Evolutionary conservation across 1,284 basidiomycete species (phyloP).

Genomic region (Bothia castanella): DNA sequence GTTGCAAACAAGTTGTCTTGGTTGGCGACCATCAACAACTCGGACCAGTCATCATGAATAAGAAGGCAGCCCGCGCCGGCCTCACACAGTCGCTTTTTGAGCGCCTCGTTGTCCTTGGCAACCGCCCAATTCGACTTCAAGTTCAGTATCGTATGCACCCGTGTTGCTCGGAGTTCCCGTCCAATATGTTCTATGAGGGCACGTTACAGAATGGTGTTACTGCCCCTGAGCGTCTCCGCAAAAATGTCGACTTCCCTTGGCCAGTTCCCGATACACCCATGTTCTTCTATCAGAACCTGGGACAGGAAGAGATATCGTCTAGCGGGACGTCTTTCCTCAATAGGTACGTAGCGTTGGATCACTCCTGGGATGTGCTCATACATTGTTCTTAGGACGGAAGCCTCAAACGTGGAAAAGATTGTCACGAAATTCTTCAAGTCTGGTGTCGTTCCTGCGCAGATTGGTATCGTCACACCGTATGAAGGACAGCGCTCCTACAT

Average conservation of each 20-base stretch:
- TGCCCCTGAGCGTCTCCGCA: conserved; percentile 92
- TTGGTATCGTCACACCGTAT: conserved; percentile 98
- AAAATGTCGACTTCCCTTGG: conserved; percentile 99
- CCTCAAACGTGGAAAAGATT: conserved; percentile 99
- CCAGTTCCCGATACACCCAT: conserved; percentile 96
- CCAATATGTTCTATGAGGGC: conserved; percentile 99
- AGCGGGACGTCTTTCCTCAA: conserved; percentile 99
- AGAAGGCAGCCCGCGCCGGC: conserved; percentile 97
- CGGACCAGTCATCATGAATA: conserved; percentile 99
- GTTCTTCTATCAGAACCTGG: conserved; percentile 99
- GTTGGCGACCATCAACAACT: conserved; percentile 99
- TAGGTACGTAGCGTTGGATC: conserved; percentile 43
- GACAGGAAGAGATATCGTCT: conserved; percentile 98
- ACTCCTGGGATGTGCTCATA: not conserved
- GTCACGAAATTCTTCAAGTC: conserved; percentile 99
- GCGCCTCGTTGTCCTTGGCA: conserved; percentile 91
- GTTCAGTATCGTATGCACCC: conserved; percentile 99
- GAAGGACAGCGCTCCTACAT: conserved; percentile 99
- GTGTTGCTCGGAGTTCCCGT: conserved; percentile 97
- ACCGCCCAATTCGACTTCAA: conserved; percentile 95
- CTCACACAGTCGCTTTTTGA: conserved; percentile 98
- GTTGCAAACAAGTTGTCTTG: conserved; percentile 97
- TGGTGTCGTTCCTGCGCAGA: conserved; percentile 91
- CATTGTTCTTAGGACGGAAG: conserved; percentile 73
- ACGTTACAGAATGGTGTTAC: conserved; percentile 99